Conservation (phyloP, 495 filamentous ascomycete genomes). For the Rusavskia elegans region DNA sequence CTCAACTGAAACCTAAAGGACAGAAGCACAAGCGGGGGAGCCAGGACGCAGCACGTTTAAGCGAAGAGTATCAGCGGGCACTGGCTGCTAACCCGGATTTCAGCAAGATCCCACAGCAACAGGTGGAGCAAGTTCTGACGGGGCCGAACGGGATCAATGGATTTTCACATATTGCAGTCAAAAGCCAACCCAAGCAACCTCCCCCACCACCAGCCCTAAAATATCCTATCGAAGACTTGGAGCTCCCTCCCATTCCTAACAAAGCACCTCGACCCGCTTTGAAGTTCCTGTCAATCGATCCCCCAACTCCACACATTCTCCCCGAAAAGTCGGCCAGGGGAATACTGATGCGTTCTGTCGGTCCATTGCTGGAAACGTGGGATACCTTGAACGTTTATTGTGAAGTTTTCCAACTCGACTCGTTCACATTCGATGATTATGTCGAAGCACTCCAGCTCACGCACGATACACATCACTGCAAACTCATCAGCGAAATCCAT, state of each 20-base stretch:
- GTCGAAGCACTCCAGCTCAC: slow-evolving; percentile 72
- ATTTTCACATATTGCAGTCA: slow-evolving; percentile 17
- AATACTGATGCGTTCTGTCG: slow-evolving; percentile 65
- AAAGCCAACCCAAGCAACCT: slow-evolving; percentile 25
- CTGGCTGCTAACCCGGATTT: slow-evolving; percentile 35
- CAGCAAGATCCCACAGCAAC: slow-evolving; percentile 6
- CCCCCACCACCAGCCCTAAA: slow-evolving; percentile 69
- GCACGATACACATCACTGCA: slow-evolving; percentile 62
- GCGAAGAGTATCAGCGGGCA: slow-evolving; percentile 35
- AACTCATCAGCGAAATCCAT: slow-evolving; percentile 80
- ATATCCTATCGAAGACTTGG: slow-evolving; percentile 89
- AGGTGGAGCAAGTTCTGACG: slow-evolving; percentile 1
- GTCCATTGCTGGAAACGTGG: slow-evolving; percentile 76
- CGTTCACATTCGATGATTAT: slow-evolving; percentile 95
- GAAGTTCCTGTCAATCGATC: slow-evolving; percentile 57
- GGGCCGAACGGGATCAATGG: slow-evolving; percentile 13
- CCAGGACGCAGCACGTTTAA: slow-evolving; percentile 26
- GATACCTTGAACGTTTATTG: slow-evolving; percentile 93
- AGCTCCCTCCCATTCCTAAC: slow-evolving; percentile 46
- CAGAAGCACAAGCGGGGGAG: slow-evolving; percentile 45
- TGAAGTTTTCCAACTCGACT: slow-evolving; percentile 82
- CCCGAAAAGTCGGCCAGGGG: slow-evolving; percentile 19
- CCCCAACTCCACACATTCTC: slow-evolving; percentile 18
- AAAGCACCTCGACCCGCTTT: slow-evolving; percentile 52
- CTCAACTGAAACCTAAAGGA: slow-evolving; percentile 70